Conservation (phyloP, 257 asterid species). For the Anisodus acutangulus region DNA sequence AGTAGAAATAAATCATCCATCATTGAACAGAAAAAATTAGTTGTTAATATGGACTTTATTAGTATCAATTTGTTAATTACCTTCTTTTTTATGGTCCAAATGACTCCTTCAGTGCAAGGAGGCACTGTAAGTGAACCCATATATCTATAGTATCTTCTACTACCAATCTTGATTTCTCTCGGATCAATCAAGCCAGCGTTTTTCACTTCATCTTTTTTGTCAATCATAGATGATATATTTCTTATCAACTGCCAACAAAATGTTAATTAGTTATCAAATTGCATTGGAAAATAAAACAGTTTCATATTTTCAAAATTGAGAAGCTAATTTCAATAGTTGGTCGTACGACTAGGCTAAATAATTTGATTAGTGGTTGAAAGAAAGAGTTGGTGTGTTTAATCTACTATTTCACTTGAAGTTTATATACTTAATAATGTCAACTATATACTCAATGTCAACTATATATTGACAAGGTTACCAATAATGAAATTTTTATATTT, state of each 20-base stretch:
- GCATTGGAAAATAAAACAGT: not conserved
- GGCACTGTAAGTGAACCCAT: conserved; percentile 71
- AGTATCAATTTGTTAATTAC: conserved; percentile 31
- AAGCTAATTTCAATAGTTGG: not conserved
- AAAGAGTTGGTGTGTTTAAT: not conserved
- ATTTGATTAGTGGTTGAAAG: not conserved
- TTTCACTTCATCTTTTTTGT: conserved; percentile 32
- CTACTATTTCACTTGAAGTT: not conserved
- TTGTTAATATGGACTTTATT: not conserved
- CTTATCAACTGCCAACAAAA: conserved; percentile 41
- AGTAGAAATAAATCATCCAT: not conserved
- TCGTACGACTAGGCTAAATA: not conserved
- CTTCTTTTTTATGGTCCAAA: conserved; percentile 65
- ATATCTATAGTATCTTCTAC: conserved; percentile 50
- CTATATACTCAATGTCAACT: not conserved
- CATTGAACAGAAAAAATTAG: not conserved
- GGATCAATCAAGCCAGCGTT: conserved; percentile 51
- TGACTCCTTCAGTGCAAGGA: conserved; percentile 74
- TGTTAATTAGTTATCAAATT: not conserved
- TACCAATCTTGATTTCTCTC: conserved; percentile 32
- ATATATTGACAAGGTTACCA: not conserved
- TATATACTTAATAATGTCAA: not conserved
- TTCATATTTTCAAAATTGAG: not conserved
- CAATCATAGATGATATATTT: conserved; percentile 44
- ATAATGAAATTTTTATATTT: too few species aligned